Conservation (phyloP, 257 asterid species). For the Primulina tabacum region DNA sequence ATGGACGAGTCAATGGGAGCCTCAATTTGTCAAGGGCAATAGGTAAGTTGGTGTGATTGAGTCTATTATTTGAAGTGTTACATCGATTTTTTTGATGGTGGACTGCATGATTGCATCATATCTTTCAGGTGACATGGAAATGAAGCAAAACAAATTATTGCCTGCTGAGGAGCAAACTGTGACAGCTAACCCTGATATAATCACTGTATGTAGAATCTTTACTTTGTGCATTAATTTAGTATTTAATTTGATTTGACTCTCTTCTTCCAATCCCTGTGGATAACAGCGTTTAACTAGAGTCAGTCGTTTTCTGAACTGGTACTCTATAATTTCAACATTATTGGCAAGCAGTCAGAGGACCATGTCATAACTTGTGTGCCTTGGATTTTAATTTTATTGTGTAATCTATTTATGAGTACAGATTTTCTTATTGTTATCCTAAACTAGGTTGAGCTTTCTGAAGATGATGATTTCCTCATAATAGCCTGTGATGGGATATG, state of each 20-base stretch:
- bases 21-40: slow-evolving; percentile 93
- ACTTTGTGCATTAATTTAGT: slow-evolving; percentile 3
- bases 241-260: not conserved
- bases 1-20: slow-evolving; percentile 95
- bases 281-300: not conserved
- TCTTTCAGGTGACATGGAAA: slow-evolving; percentile 80
- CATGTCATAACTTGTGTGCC: not conserved
- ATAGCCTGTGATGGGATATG: slow-evolving; percentile 99
- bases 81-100: slow-evolving; percentile 13
- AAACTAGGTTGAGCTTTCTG: slow-evolving; percentile 68
- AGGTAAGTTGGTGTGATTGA: slow-evolving; percentile 43
- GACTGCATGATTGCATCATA: slow-evolving; percentile 10
- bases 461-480: slow-evolving; percentile 83
- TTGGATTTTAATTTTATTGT: slow-evolving; percentile 8
- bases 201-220: slow-evolving; percentile 47
- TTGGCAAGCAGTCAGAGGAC: slow-evolving; percentile 13
- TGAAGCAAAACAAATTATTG: slow-evolving; percentile 75
- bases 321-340: not conserved
- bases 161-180: slow-evolving; percentile 89
- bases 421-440: slow-evolving; percentile 21
- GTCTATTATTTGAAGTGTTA: slow-evolving; percentile 19
- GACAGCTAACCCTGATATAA: slow-evolving; percentile 84
- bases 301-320: slow-evolving; percentile 8
- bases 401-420: slow-evolving; percentile 21
- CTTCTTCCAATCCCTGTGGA: slow-evolving; percentile 7